Percentiles rank a stretch among this genome's conserved stretches.
phyloP scores from a whole-genome alignment of 768 basidiomycete genomes.

The Amanita pseudoporphyria region DNA sequence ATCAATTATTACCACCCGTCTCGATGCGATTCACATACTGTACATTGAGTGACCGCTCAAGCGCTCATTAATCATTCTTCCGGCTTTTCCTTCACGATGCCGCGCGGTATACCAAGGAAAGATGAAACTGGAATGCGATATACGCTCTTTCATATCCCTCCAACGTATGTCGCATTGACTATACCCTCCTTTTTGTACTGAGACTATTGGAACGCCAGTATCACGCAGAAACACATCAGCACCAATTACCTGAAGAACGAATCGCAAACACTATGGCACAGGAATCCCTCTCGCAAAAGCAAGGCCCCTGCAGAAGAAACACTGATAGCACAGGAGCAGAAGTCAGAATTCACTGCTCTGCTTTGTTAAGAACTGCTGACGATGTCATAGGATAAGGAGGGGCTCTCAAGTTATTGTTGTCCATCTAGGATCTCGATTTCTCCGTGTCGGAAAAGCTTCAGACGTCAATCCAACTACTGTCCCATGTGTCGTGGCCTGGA shows the following conservation, averaged over 20 bases:
- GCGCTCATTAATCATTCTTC: no score
- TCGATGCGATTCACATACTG: background rate
- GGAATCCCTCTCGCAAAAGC: slow-evolving; percentile 49
- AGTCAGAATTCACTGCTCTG: slow-evolving; percentile 25
- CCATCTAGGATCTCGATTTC: slow-evolving; percentile 66
- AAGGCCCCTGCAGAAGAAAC: slow-evolving; percentile 34
- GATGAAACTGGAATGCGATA: slow-evolving; percentile 79
- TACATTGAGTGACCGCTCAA: background rate
- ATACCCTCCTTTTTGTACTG: slow-evolving; percentile 1
- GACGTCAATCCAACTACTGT: slow-evolving; percentile 65
- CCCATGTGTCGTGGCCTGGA: slow-evolving; percentile 68
- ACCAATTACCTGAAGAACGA: slow-evolving; percentile 75
- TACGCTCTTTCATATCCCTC: slow-evolving; percentile 73
- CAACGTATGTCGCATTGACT: slow-evolving; percentile 38
- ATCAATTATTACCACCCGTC: slow-evolving; percentile 3
- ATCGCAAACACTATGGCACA: slow-evolving; percentile 61
- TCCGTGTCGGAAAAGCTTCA: slow-evolving; percentile 68
- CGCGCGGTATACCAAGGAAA: slow-evolving; percentile 72
- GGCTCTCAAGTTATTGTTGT: slow-evolving; percentile 74
- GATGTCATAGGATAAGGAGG: slow-evolving; percentile 37
- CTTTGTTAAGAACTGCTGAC: slow-evolving; percentile 14
- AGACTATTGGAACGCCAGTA: slow-evolving; percentile 26
- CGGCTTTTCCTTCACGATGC: slow-evolving; percentile 35
- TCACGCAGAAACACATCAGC: slow-evolving; percentile 74
- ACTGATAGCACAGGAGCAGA: slow-evolving; percentile 29